phyloP scores from a whole-genome alignment of 495 filamentous ascomycete species.

The Hypoxylon fragiforme region DNA sequence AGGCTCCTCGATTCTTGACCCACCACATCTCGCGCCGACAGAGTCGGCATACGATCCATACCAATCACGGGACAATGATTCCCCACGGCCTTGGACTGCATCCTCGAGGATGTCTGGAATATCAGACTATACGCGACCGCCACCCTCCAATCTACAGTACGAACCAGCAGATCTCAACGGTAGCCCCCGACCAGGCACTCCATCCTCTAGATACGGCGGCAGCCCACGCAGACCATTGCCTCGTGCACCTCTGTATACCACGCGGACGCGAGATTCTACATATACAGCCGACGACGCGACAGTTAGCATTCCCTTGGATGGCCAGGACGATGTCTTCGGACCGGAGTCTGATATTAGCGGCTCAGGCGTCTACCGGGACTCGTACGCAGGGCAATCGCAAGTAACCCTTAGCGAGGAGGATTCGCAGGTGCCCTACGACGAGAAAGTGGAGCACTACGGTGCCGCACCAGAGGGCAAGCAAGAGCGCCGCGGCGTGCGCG shows the following conservation, averaged over 20 bases:
- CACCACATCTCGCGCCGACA: slow-evolving; percentile 51
- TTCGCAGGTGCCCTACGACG: slow-evolving; percentile 54
- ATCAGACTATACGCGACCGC: slow-evolving; percentile 68
- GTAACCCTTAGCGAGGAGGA: slow-evolving; percentile 46
- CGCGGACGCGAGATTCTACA: slow-evolving; percentile 41
- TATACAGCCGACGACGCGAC: slow-evolving; percentile 56
- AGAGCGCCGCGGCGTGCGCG: slow-evolving; percentile 77
- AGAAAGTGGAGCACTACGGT: slow-evolving; percentile 74
- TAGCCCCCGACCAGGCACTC: slow-evolving; percentile 85
- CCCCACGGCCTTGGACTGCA: slow-evolving; percentile 74
- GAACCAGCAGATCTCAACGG: slow-evolving; percentile 89
- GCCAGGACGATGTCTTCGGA: slow-evolving; percentile 76
- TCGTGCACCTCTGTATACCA: slow-evolving; percentile 81
- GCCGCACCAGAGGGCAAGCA: slow-evolving; percentile 85
- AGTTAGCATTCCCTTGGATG: slow-evolving; percentile 61
- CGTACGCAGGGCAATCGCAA: slow-evolving; percentile 68
- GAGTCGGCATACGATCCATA: slow-evolving; percentile 50
- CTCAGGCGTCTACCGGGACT: slow-evolving; percentile 47
- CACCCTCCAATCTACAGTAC: slow-evolving; percentile 69
- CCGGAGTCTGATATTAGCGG: slow-evolving; percentile 57
- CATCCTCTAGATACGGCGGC: slow-evolving; percentile 82
- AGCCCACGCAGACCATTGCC: slow-evolving; percentile 88
- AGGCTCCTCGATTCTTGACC: slow-evolving; percentile 47
- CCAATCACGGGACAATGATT: slow-evolving; percentile 43
- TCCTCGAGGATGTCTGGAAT: slow-evolving; percentile 55